Conservation (phyloP, 306 rosid species). For the Leucaena leucocephala region DNA sequence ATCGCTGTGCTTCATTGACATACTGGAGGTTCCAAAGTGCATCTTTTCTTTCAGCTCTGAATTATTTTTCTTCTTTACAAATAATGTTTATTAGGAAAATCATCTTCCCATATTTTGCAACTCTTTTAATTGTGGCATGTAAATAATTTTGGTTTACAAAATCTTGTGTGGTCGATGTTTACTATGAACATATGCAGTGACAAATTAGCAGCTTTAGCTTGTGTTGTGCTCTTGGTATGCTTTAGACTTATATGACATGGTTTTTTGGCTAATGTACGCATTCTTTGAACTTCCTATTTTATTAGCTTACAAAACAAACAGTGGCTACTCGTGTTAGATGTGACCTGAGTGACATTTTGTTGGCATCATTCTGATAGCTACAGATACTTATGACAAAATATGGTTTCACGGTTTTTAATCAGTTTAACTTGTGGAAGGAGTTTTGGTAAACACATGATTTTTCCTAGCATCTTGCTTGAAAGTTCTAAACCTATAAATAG, state of each 20-base stretch:
- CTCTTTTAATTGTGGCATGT: not conserved
- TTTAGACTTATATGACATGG: not conserved
- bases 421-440: not conserved
- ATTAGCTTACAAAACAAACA: not conserved
- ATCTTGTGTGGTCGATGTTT: not conserved
- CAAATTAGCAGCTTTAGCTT: constrained; percentile 8
- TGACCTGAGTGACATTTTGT: not conserved
- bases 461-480: not conserved
- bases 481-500: not conserved
- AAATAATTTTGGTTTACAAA: not conserved
- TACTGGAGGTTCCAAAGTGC: not conserved
- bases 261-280: not conserved
- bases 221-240: constrained; percentile 13
- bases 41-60: not conserved
- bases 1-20: constrained; percentile 2
- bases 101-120: not conserved
- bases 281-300: not conserved
- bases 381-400: not conserved
- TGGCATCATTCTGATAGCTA: not conserved
- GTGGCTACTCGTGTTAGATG: not conserved
- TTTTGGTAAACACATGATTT: not conserved
- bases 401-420: not conserved
- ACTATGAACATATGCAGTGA: not conserved
- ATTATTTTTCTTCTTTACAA: not conserved
- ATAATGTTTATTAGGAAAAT: not conserved